phyloP scores from a whole-genome alignment of 768 basidiomycete genomes.

The Russula olivacea region DNA sequence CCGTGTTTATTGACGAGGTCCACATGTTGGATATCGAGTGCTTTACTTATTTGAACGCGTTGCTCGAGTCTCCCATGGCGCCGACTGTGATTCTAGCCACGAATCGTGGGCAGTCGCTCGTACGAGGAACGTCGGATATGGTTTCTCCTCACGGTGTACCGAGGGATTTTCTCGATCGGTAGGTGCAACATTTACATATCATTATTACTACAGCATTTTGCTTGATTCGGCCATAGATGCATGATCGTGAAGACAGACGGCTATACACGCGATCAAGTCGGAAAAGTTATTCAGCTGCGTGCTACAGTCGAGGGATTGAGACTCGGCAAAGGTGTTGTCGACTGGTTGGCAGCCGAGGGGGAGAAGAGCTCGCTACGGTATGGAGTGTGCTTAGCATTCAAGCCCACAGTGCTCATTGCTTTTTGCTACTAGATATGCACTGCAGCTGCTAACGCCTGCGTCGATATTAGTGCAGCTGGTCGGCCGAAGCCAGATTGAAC shows the following conservation, averaged over 20 bases:
- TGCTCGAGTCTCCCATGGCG: constrained; percentile 94
- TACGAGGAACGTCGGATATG: constrained; percentile 90
- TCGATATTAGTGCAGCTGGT: constrained; percentile 75
- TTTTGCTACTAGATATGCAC: constrained; percentile 57
- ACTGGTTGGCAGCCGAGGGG: constrained; percentile 75
- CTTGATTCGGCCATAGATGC: constrained; percentile 43
- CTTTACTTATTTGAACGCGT: constrained; percentile 95
- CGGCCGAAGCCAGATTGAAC: constrained; percentile 74
- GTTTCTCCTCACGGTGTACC: constrained; percentile 91
- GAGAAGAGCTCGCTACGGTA: constrained; percentile 77
- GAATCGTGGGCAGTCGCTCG: constrained; percentile 86
- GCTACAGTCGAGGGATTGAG: constrained; percentile 83
- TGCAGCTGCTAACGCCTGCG: constrained; percentile 87
- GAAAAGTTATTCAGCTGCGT: constrained; percentile 78
- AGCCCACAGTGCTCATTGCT: constrained; percentile 2
- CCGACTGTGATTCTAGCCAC: constrained; percentile 97
- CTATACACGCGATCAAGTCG: constrained; percentile 79
- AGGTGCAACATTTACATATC: constrained; percentile 23
- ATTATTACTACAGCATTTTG: too few species aligned
- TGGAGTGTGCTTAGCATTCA: constrained; percentile 9
- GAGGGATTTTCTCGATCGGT: constrained; percentile 90
- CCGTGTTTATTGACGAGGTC: constrained; percentile 99
- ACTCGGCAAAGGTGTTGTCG: constrained; percentile 68
- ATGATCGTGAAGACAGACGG: constrained; percentile 92
- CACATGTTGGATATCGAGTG: constrained; percentile 99